These are phyloP conservation scores for Dacryopinax primogenitus DNA, from an alignment of 768 basidiomycete species.

Conservation along the genomic window DNA sequence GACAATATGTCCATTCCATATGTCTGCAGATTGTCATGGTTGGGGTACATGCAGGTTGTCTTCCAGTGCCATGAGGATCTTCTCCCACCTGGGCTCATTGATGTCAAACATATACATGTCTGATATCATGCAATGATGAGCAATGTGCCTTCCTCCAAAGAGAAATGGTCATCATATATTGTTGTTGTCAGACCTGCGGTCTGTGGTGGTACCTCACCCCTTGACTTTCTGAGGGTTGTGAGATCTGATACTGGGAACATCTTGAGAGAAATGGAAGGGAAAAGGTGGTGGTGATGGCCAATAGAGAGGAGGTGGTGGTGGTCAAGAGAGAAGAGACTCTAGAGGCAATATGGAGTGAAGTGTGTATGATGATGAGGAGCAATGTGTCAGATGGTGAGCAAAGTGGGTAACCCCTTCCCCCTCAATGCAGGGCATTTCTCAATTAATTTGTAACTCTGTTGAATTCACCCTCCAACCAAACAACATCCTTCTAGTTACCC, in stretches of 20 bases:
- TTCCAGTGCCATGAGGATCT: slow-evolving; percentile 43
- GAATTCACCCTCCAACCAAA: no score
- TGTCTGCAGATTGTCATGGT: slow-evolving; percentile 79
- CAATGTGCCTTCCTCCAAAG: slow-evolving; percentile 79
- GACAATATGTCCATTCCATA: slow-evolving; percentile 82
- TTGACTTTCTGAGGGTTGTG: slow-evolving; percentile 72
- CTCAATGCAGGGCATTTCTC: no score
- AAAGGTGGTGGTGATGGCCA: not conserved
- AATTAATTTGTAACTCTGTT: no score
- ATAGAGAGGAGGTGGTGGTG: not conserved
- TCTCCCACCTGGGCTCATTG: slow-evolving; percentile 67
- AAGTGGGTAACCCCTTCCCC: not conserved
- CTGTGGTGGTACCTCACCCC: slow-evolving; percentile 76
- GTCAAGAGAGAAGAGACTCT: no score
- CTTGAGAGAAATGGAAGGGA: not conserved
- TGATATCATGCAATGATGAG: slow-evolving; percentile 74
- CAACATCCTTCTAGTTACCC: no score
- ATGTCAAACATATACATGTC: slow-evolving; percentile 88
- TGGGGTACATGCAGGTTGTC: slow-evolving; percentile 49
- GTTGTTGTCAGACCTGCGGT: slow-evolving; percentile 88
- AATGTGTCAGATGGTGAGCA: not conserved
- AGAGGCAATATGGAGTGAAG: not conserved
- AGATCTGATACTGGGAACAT: slow-evolving; percentile 83
- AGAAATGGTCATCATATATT: slow-evolving; percentile 77
- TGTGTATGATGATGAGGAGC: not conserved